These are phyloP conservation scores for Hanseniaspora meyeri DNA, from an alignment of 805 yeast genomes.

Conservation along the genomic window DNA sequence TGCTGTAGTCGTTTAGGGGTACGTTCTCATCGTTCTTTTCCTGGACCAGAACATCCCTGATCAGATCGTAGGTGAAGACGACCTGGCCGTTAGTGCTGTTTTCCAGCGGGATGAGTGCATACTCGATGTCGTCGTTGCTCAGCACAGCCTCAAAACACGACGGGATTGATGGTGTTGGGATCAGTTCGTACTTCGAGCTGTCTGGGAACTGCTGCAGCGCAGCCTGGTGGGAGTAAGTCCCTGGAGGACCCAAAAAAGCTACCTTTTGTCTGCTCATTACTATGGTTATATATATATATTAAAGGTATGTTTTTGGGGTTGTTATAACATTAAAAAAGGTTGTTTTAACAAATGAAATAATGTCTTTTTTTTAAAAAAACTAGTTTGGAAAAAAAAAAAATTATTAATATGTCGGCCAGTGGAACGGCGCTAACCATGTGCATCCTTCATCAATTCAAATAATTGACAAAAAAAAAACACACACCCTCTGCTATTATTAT, in stretches of 20 bases:
- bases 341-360: no score
- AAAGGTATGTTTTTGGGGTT: no score
- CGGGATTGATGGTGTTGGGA: slow-evolving; percentile 31
- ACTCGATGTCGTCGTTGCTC: slow-evolving; percentile 37
- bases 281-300: not conserved
- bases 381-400: no score
- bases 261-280: slow-evolving; percentile 29
- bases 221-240: slow-evolving; percentile 87
- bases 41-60: slow-evolving; percentile 47
- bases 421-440: no score
- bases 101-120: slow-evolving; percentile 78
- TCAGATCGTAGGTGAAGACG: slow-evolving; percentile 66
- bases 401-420: no score
- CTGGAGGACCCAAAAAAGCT: slow-evolving; percentile 78
- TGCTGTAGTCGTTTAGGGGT: not conserved
- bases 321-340: no score
- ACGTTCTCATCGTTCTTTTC: not conserved
- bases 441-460: no score
- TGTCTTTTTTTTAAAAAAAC: no score
- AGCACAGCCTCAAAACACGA: slow-evolving; percentile 53
- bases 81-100: slow-evolving; percentile 95
- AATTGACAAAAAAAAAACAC: no score
- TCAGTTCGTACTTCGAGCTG: slow-evolving; percentile 18
- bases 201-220: slow-evolving; percentile 45
- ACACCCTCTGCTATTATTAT: no score